Evolutionary conservation across 768 basidiomycete genomes (phyloP), one percentile per base, ranked within the genome.

Genomic region (Termitomyces sp.): DNA sequence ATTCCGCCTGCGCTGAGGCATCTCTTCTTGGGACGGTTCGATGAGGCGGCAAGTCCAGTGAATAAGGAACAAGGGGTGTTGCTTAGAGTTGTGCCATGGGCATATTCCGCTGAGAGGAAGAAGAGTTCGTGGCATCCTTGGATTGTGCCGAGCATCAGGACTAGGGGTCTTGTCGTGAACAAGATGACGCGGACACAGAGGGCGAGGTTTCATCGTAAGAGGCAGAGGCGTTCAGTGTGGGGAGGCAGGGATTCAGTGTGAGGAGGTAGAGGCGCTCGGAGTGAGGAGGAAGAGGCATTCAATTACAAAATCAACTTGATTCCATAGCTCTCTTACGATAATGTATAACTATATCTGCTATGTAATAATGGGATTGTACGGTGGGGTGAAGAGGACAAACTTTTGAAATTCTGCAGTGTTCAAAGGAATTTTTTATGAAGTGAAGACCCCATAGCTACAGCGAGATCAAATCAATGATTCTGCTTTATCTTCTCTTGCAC

Each of bases 1-100:
- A 27, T 67, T 32, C 66, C 66, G 3, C 54, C 53, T 12, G 61
- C 55, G 6, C 45, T 65, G 32, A 57, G 62, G n/a, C 61, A 64
- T 48, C 21, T 67, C 9, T 65, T 67, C 31, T 32, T 67, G 25
- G 62, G 62, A 11, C 57, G 59, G 7, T 57, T 56, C 50, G 57
- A 59, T 1, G 37, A 51, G 25, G 62, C 54, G n/a, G 59, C 60
- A 29, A 42, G 31, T 54, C 44, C 49, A 23, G 21, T 38, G 7
- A 29, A 52, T 5, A 38, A 6, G 3, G 50, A 50, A 17, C 45
- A 14, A 14, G 56, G 53, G 21, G 12, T 52, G 32, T 23, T 51
- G 21, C 45, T 62, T 5, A 56, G 51, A 9, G 59, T 50, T 23
- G 43, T 61, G 12, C 64, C 65, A 8, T 60, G 58, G 49, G 57